Percentiles rank a stretch among this genome's conserved stretches.
These are phyloP conservation scores for Russula sp. DNA, from an alignment of 768 basidiomycete species.

Conservation along the genomic window DNA sequence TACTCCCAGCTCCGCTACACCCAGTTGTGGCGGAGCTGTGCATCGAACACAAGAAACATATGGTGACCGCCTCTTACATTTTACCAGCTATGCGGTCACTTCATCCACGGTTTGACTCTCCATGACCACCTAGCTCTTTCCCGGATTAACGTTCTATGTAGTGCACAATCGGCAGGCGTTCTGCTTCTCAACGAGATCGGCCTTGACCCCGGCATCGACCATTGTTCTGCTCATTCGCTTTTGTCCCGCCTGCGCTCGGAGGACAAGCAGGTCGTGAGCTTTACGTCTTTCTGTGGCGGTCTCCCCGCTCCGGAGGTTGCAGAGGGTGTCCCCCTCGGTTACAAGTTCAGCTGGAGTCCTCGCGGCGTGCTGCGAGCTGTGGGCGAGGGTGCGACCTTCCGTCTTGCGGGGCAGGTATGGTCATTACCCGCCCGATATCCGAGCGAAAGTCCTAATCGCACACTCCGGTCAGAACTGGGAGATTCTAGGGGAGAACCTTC, in stretches of 20 bases:
- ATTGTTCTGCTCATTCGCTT: conserved; percentile 76
- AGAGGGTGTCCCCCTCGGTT: conserved; percentile 62
- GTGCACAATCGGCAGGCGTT: conserved; percentile 57
- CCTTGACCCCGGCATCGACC: conserved; percentile 85
- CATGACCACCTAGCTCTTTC: neutral
- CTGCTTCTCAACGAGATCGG: conserved; percentile 87
- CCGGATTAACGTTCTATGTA: conserved; percentile 26
- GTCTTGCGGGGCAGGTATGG: conserved; percentile 47
- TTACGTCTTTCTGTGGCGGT: conserved; percentile 90
- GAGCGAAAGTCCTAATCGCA: neutral
- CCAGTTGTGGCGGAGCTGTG: conserved; percentile 65
- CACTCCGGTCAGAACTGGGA: conserved; percentile 35
- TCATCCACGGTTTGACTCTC: conserved; percentile 46
- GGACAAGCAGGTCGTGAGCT: conserved; percentile 57
- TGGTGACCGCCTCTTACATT: conserved; percentile 90
- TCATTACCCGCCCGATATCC: neutral
- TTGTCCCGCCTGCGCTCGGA: conserved; percentile 45
- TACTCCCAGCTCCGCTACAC: conserved; percentile 77
- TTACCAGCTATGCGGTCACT: conserved; percentile 69
- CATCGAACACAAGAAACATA: conserved; percentile 59
- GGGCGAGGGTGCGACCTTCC: conserved; percentile 63
- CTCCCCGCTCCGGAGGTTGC: conserved; percentile 70
- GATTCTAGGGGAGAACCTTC: conserved; percentile 48
- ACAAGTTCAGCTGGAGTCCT: conserved; percentile 94
- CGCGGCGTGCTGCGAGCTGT: conserved; percentile 81